Evolutionary conservation across 257 asterid genomes (phyloP), one percentile per base, ranked within the genome.

Genomic region (Plantago ovata): DNA sequence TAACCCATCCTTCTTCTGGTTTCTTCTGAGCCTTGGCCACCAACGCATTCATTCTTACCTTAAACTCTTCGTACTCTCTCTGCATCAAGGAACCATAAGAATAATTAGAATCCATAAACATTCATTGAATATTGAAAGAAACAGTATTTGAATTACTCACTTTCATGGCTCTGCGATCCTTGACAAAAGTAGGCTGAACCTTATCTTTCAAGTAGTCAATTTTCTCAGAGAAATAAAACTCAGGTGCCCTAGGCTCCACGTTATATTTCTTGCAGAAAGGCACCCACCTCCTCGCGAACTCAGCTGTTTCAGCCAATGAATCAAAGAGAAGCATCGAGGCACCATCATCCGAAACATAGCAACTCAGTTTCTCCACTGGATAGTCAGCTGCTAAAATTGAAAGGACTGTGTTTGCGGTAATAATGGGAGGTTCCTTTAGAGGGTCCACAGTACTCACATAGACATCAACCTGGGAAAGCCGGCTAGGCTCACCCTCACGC

Each of bases 1-100:
- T 87, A 51, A 84, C 83, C 96, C 96, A 87, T 33, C 94, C 96
- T 66, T 87, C 96, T 73, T 87, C 96, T 15, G 96, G 96, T 69
- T 84, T 84, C 75, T 84, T 87, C 76, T 64, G 94, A 64, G 95
- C 95, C 72, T 81, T 81, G 22, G 95, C 88, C 50, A 87, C 95
- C 61, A 87, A 58, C 16, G 86, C 84, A 56, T 87, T 87, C 33
- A 87, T 74, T 60, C 87, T 80, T 52, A 87, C 94, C 73, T 87
- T 87, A 73, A 79, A 87, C 74, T 87, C 95, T 62, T 87, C 94
- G 16, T 84, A 87, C 66, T 87, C 94, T 71, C 96, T 87, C 96
- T 87, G 79, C 60, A 71, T 59, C 58, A 8, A 44, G 3, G 69
- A 44, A 68, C 47, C 36, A 20, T 44, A 13, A 56, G 45, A 49